These are phyloP conservation scores for Colletotrichum truncatum DNA, from an alignment of 2,329 filamentous ascomycete species.

Conservation along the genomic window DNA sequence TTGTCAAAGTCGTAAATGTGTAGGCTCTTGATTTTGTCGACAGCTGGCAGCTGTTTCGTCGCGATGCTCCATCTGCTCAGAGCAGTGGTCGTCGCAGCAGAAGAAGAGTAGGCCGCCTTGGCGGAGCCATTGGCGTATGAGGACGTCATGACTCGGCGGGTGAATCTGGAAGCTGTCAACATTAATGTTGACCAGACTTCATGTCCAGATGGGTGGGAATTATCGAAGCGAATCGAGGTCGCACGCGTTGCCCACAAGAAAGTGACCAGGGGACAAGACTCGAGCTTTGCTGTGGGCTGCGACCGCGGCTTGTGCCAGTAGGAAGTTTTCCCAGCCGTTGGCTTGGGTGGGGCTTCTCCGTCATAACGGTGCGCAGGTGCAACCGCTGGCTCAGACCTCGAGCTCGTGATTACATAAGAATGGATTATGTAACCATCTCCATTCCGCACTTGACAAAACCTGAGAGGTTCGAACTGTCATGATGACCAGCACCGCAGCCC, in stretches of 20 bases:
- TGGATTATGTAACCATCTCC: background rate
- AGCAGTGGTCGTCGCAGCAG: constrained; percentile 70
- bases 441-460: no score
- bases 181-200: constrained; percentile 26
- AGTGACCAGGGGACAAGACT: constrained; percentile 10
- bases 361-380: background rate
- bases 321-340: constrained; percentile 8
- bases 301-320: constrained; percentile 21
- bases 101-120: constrained; percentile 23
- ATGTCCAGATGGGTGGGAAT: background rate
- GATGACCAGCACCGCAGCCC: no score
- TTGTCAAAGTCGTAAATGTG: constrained; percentile 99
- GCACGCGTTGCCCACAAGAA: constrained; percentile 13
- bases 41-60: constrained; percentile 71
- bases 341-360: constrained; percentile 11
- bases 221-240: constrained; percentile 13
- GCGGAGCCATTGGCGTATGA: constrained; percentile 30
- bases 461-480: no score
- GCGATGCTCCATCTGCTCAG: constrained; percentile 86
- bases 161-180: constrained; percentile 32
- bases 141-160: constrained; percentile 32
- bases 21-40: constrained; percentile 77
- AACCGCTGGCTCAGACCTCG: background rate
- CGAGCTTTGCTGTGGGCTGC: constrained; percentile 16
- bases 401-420: no score